Percentiles rank a stretch among this genome's conserved stretches.
phyloP scores from a whole-genome alignment of 106 monocot species.

The Ottelia alismoides region DNA sequence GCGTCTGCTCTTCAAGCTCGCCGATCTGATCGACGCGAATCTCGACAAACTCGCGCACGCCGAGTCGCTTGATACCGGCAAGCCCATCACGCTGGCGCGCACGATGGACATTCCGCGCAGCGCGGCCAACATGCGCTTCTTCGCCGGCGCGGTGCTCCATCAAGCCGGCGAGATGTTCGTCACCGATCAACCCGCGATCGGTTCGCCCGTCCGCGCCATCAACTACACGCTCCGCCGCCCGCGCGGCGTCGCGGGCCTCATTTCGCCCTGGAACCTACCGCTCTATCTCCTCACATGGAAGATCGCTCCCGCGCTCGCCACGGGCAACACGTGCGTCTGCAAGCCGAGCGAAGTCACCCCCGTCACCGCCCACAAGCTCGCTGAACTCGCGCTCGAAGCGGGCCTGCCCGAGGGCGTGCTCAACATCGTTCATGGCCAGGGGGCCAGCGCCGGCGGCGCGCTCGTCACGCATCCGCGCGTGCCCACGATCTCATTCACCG shows the following conservation, averaged over 20 bases:
- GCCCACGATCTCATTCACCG: slow-evolving; percentile 60
- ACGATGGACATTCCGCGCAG: slow-evolving; percentile 3
- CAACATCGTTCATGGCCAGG: slow-evolving; percentile 42
- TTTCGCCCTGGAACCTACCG: slow-evolving; percentile 58
- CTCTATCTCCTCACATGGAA: slow-evolving; percentile 37
- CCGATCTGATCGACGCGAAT: slow-evolving; percentile 21
- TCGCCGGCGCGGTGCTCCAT: slow-evolving; percentile 34
- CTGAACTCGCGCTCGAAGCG: slow-evolving; percentile 16
- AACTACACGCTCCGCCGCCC: slow-evolving; percentile 45
- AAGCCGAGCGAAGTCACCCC: slow-evolving; percentile 58
- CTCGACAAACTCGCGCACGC: slow-evolving; percentile 11
- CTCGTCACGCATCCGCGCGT: slow-evolving; percentile 47
- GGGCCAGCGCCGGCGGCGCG: slow-evolving; percentile 34
- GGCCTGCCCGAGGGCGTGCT: slow-evolving; percentile 55
- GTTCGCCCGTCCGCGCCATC: no score
- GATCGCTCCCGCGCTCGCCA: slow-evolving; percentile 44
- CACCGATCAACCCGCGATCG: no score
- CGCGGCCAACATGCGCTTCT: slow-evolving; percentile 9
- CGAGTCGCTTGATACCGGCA: slow-evolving; percentile 15
- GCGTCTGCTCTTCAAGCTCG: slow-evolving; percentile 14
- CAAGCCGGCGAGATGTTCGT: slow-evolving; percentile 34
- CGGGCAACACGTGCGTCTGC: slow-evolving; percentile 43
- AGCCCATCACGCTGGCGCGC: slow-evolving; percentile 1
- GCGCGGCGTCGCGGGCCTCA: slow-evolving; percentile 38
- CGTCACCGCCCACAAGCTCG: slow-evolving; percentile 27